Percentiles rank a stretch among this genome's conserved stretches.
phyloP scores from a whole-genome alignment of 2,329 filamentous ascomycete species.

The Neonectria punicea region DNA sequence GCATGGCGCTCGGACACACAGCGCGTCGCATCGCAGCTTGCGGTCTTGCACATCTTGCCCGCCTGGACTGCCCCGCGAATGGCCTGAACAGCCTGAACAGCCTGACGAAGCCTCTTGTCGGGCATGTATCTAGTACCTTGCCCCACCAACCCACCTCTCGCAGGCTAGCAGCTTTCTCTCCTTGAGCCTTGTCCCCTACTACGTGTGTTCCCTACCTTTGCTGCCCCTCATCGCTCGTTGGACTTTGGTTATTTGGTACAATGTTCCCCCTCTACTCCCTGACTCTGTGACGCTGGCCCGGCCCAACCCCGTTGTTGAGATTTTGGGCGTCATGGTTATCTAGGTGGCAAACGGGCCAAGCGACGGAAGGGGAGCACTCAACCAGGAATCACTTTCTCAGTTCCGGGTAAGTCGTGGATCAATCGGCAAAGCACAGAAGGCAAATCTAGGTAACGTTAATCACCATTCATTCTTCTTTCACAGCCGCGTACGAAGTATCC shows the following conservation, averaged over 20 bases:
- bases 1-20: conserved; percentile 15
- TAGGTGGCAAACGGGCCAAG: neutral
- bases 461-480: neutral
- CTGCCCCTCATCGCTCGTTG: conserved; percentile 33
- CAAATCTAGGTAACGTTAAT: too few species aligned
- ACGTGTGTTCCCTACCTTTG: neutral
- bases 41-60: neutral
- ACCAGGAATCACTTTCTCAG: neutral
- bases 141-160: conserved; percentile 32
- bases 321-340: conserved; percentile 15
- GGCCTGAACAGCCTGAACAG: neutral
- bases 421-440: neutral
- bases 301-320: neutral
- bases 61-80: neutral
- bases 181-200: neutral
- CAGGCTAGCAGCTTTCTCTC: conserved; percentile 27
- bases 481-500: neutral
- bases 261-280: conserved; percentile 13
- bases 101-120: neutral
- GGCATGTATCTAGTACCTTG: conserved; percentile 31
- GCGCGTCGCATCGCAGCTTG: neutral
- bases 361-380: neutral
- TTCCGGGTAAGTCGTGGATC: neutral
- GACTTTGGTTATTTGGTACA: conserved; percentile 17
- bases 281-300: neutral